Percentiles rank a stretch among this genome's conserved stretches.
Evolutionary conservation across 495 filamentous ascomycete genomes (phyloP).

Genomic region (Bathelium albidoporum): DNA sequence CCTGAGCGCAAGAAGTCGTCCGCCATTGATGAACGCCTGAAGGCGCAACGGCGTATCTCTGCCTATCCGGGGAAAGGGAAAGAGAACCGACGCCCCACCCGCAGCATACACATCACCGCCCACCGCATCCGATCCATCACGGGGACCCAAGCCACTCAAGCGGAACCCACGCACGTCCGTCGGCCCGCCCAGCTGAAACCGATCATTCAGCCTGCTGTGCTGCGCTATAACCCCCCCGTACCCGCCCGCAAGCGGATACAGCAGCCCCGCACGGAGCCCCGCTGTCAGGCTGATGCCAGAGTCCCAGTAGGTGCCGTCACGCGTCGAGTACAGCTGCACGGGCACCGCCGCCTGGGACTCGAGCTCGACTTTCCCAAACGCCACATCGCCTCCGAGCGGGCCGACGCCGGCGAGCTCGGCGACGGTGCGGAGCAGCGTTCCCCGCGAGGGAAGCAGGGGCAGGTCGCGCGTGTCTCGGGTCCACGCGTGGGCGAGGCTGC

Average conservation of each 20-base stretch:
- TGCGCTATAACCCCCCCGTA: conserved; percentile 40
- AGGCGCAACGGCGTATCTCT: conserved; percentile 73
- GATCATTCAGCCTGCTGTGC: conserved; percentile 79
- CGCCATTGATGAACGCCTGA: conserved; percentile 85
- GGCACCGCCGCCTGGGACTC: conserved; percentile 67
- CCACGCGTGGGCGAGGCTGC: conserved; percentile 71
- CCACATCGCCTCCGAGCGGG: conserved; percentile 74
- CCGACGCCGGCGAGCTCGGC: conserved; percentile 83
- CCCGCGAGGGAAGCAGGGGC: conserved; percentile 67
- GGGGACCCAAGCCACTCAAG: conserved; percentile 75
- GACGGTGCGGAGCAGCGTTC: conserved; percentile 64
- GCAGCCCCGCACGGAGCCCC: conserved; percentile 51
- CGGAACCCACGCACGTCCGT: conserved; percentile 93
- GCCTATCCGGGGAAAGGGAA: conserved; percentile 72
- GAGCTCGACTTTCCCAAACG: conserved; percentile 77
- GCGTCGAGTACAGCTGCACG: conserved; percentile 40
- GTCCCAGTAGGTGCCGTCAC: conserved; percentile 50
- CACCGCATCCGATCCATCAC: conserved; percentile 71
- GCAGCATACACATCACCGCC: conserved; percentile 89
- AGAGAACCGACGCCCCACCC: conserved; percentile 68
- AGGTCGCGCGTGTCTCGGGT: conserved; percentile 68
- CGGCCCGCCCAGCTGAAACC: conserved; percentile 87
- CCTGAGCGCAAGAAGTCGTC: conserved; percentile 67
- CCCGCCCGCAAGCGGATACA: conserved; percentile 48
- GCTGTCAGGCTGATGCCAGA: conserved; percentile 66